Conservation (phyloP, 202 grass and related monocot genomes). For the Thinopyrum obtusiflorum region DNA sequence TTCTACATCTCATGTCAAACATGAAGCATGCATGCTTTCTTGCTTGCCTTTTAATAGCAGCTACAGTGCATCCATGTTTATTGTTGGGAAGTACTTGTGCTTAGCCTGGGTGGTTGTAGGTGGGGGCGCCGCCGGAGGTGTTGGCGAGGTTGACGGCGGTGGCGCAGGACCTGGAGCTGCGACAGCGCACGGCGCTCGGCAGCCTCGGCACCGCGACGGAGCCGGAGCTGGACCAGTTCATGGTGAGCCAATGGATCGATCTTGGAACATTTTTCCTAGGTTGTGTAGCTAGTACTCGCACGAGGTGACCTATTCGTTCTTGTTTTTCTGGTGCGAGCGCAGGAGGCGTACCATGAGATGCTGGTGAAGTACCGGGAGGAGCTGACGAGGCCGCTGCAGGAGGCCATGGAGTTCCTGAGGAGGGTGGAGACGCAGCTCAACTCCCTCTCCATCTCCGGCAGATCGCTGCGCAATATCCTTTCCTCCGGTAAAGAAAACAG, state of each 20-base stretch:
- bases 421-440: conserved; percentile 85
- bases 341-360: conserved; percentile 99
- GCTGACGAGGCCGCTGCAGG: conserved; percentile 86
- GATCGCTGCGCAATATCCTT: conserved; percentile 72
- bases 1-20: conserved; percentile 42
- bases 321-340: neutral
- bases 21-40: conserved; percentile 26
- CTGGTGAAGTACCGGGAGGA: conserved; percentile 96
- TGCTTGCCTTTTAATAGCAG: conserved; percentile 17
- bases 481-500: conserved; percentile 61
- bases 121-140: conserved; percentile 92
- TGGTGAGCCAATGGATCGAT: conserved; percentile 43
- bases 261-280: conserved; percentile 5
- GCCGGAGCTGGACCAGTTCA: conserved; percentile 98
- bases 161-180: conserved; percentile 68
- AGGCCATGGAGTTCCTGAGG: conserved; percentile 92
- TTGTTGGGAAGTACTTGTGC: neutral
- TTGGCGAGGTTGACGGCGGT: conserved; percentile 62
- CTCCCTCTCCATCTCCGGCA: conserved; percentile 79
- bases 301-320: neutral
- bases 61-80: conserved; percentile 26
- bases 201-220: conserved; percentile 58
- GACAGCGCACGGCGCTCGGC: conserved; percentile 62
- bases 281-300: neutral
- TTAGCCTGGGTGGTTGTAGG: conserved; percentile 36